Evolutionary conservation across 495 filamentous ascomycete species (phyloP).

Genomic region (Saxophila tyrrhenica): DNA sequence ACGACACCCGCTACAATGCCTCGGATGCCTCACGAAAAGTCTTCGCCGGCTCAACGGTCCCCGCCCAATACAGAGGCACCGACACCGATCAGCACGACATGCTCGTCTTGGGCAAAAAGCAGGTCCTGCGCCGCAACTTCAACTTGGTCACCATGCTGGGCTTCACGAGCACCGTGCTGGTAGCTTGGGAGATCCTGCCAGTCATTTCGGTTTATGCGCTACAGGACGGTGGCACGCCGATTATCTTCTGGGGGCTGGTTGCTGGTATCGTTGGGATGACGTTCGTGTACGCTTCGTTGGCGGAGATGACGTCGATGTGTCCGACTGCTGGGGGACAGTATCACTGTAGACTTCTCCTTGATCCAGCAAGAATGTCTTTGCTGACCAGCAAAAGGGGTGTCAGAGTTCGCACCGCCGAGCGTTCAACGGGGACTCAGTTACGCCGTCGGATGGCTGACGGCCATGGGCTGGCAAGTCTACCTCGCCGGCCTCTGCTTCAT

Average conservation of each 20-base stretch:
- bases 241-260: conserved; percentile 8
- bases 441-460: conserved; percentile 7
- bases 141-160: conserved; percentile 5
- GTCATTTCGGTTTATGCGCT: conserved; percentile 1
- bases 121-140: conserved; percentile 8
- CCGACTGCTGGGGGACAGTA: conserved; percentile 12
- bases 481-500: conserved; percentile 21
- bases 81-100: conserved; percentile 8
- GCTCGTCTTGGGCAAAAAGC: conserved; percentile 9
- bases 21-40: no score
- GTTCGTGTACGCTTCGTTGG: conserved; percentile 2
- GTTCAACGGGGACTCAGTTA: not conserved
- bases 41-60: no score
- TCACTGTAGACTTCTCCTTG: conserved; percentile 1
- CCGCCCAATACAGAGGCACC: conserved; percentile 6
- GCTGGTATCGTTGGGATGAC: not conserved
- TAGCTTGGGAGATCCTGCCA: conserved; percentile 3
- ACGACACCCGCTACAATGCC: no score
- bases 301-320: conserved; percentile 3
- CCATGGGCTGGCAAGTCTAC: conserved; percentile 14
- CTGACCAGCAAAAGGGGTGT: no score
- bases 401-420: not conserved
- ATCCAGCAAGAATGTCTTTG: no score
- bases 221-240: conserved; percentile 1
- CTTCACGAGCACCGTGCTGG: conserved; percentile 11